Evolutionary conservation across 2,329 filamentous ascomycete species (phyloP).

Genomic region (Ascochyta viciae-villosae): DNA sequence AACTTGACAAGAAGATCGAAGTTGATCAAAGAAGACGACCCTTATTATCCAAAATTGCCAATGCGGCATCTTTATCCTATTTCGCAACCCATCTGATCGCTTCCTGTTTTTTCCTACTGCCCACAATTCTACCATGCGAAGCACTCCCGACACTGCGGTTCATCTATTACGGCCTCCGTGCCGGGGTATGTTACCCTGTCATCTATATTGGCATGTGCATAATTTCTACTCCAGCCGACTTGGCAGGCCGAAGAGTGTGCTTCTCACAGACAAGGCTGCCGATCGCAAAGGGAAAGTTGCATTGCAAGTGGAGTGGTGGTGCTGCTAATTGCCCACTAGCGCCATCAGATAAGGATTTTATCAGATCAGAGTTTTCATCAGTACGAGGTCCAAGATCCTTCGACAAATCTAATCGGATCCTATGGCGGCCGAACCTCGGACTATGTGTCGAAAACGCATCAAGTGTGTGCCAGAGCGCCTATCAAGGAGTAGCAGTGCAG

Average conservation of each 20-base stretch:
- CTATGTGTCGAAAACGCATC: not conserved
- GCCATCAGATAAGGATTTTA: slow-evolving; percentile 7
- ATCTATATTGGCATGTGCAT: not conserved
- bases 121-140: not conserved
- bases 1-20: slow-evolving; percentile 6
- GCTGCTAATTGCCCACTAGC: not conserved
- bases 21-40: not conserved
- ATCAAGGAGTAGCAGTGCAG: not conserved
- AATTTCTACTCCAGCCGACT: slow-evolving; percentile 2
- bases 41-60: not conserved
- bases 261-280: not conserved
- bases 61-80: not conserved
- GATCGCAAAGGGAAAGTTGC: slow-evolving; percentile 9
- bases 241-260: not conserved
- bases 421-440: not conserved
- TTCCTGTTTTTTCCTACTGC: not conserved
- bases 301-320: slow-evolving; percentile 7
- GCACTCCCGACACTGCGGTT: slow-evolving; percentile 2
- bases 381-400: not conserved
- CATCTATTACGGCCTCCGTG: not conserved
- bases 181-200: not conserved
- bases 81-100: not conserved
- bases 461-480: not conserved
- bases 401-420: not conserved
- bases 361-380: slow-evolving; percentile 4